phyloP scores from a whole-genome alignment of 306 rosid genomes.

The Dalbergia cultrata region DNA sequence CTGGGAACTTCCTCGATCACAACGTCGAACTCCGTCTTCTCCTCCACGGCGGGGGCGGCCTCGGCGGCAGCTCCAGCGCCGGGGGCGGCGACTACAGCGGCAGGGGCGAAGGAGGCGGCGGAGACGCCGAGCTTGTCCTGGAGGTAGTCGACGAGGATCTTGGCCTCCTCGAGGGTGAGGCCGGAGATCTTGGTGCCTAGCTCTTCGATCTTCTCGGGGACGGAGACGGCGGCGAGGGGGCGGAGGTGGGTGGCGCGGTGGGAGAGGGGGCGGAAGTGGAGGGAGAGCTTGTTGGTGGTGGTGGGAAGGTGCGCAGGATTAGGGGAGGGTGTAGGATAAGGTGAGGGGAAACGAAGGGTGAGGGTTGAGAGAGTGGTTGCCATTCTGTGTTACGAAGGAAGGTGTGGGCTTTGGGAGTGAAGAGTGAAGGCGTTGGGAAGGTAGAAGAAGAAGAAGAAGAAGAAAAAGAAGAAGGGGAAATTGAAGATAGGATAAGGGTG shows the following conservation, averaged over 20 bases:
- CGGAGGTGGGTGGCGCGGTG: slow-evolving; percentile 64
- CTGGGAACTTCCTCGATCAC: slow-evolving; percentile 90
- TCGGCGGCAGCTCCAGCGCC: slow-evolving; percentile 47
- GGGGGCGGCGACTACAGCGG: slow-evolving; percentile 58
- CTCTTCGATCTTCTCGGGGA: slow-evolving; percentile 80
- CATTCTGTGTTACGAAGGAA: slow-evolving; percentile 35
- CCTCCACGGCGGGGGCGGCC: slow-evolving; percentile 55
- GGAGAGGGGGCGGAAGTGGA: slow-evolving; percentile 58
- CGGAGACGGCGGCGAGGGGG: slow-evolving; percentile 70
- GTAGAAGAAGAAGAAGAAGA: background rate
- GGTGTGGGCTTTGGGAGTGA: background rate
- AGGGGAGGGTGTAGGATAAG: slow-evolving; percentile 49
- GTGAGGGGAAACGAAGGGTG: slow-evolving; percentile 56
- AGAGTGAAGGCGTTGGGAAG: background rate
- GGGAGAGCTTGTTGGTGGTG: slow-evolving; percentile 49
- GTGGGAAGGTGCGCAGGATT: slow-evolving; percentile 51
- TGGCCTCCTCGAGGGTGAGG: slow-evolving; percentile 88
- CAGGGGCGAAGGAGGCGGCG: slow-evolving; percentile 88
- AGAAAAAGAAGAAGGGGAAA: background rate
- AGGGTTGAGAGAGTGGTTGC: slow-evolving; percentile 60
- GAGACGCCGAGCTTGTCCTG: slow-evolving; percentile 95
- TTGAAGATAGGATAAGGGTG: background rate
- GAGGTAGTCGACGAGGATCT: slow-evolving; percentile 81
- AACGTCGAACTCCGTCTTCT: slow-evolving; percentile 96
- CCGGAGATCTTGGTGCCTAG: slow-evolving; percentile 68